Evolutionary conservation across 768 basidiomycete genomes (phyloP).

Genomic region (Heimioporus sp.): DNA sequence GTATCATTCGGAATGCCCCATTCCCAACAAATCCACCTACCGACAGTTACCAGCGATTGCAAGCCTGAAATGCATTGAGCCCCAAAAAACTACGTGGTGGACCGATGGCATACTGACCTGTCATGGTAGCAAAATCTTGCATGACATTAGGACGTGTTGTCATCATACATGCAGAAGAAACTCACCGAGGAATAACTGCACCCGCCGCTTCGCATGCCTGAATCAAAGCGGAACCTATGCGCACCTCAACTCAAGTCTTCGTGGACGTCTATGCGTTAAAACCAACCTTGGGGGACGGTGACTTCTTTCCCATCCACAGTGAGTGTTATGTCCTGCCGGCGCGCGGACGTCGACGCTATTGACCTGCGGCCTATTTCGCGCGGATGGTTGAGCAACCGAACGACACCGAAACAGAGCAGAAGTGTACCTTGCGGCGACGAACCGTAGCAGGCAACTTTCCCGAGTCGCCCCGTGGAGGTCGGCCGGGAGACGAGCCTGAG

Average conservation of each 20-base stretch:
- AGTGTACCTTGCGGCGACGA: constrained; percentile 36
- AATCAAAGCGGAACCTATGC: constrained; percentile 85
- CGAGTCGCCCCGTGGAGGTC: constrained; percentile 66
- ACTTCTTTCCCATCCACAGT: constrained; percentile 98
- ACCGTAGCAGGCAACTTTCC: constrained; percentile 50
- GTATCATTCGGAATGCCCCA: constrained; percentile 6
- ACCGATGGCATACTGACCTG: constrained; percentile 42
- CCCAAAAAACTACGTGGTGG: not conserved
- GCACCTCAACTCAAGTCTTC: constrained; percentile 7
- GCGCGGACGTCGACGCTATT: constrained; percentile 63
- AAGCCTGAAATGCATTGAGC: constrained; percentile 49
- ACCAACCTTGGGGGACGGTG: constrained; percentile 90
- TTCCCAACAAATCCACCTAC: constrained; percentile 41
- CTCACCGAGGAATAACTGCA: constrained; percentile 72
- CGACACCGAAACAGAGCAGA: not conserved
- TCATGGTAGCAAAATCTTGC: constrained; percentile 84
- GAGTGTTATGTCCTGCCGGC: constrained; percentile 80
- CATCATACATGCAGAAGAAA: constrained; percentile 7
- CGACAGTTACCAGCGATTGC: constrained; percentile 98
- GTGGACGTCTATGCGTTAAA: constrained; percentile 1
- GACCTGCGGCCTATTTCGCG: constrained; percentile 49
- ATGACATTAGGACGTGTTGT: constrained; percentile 12
- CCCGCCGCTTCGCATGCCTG: constrained; percentile 94
- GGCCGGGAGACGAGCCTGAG: constrained; percentile 71
- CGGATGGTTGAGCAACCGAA: constrained; percentile 1